Base-by-base conservation (phyloP, 2,329 filamentous ascomycete genomes). In the Ceratocystis colombiana region DNA sequence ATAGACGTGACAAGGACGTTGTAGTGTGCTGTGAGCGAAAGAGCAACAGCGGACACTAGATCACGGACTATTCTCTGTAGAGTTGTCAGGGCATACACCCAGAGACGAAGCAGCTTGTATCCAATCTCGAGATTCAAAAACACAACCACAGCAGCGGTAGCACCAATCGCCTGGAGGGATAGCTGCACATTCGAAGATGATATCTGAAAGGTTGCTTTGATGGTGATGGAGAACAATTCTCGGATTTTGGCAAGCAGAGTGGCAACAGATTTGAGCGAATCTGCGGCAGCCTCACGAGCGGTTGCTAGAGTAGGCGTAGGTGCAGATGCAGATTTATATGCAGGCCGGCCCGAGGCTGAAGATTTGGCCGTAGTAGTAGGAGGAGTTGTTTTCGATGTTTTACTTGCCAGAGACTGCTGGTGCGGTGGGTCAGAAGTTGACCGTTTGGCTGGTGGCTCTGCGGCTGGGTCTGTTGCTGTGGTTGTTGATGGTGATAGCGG, bases 201-300 rank as follows among this genome's bases (percentile, higher is more conserved):
- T 37, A 68, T 68, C n/a, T 64, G 64, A 64, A 68, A 68, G 44
- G 67, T 68, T 22, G 67, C 67, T 17, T 63, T 41, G 37, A 68
- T 59, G 1, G 63, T 64, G 48, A 65, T 68, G 22, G 30, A 22
- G 30, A 66, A 53, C 25, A 68, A 45, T 17, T 68, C 64, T 20
- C 50, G 61, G 28, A 68, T 53, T 62, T 66, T 68, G 41, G 37
- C 30, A 28, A 68, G 44, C 37, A 68, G 67, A 10, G 62, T 65
- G 37, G 61, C 50, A 44, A 68, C 41, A 17, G 61, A 53, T 10
- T 53, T 63, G 46, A 65, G 64, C 44, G 67, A 68, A 8, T 68
- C 67, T 17, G 64, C 28, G 12, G 66, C 67, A 62, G 66, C 62
- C 33, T 45, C 64, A 22, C 50, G 25, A 7, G 62, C 46, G 30